Evolutionary conservation across 345 rosid species (phyloP), one percentile per base, ranked within the genome.

Genomic region (Melaleuca quinquenervia): DNA sequence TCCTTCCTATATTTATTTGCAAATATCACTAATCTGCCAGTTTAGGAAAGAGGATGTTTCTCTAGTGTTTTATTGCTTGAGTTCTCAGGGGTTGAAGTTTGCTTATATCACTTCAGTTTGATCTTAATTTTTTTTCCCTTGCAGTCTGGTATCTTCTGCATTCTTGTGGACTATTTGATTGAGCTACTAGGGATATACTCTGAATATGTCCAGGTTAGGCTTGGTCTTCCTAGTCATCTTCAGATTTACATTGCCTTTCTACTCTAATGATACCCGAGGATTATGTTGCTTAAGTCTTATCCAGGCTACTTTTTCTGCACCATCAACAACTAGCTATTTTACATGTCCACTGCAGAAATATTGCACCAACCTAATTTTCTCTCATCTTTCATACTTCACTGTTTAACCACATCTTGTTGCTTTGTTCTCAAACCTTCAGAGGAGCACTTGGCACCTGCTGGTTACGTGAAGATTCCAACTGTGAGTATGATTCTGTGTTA

Each of bases 391-490:
- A 70, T 36, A 70, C 24, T 36, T 70, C 6, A 70, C 24, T 32
- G 78, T 70, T 8, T 70, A 41, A 70, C 48, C 12, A 11, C 78
- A 18, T 70, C 78, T 70, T 70, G 45, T 16, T 70, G 48, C 18
- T 70, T 58, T 58, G 64, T 58, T 26, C 0, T 29, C 3, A 2
- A 58, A 26, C 76, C 24, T 58, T 85, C 91, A 90, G 96, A 95
- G 98, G 95, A 96, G 90, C 99, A 96, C 87, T 86, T 96, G 90
- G 98, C 98, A 88, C 98, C 98, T 84, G 92, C 95, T 53, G 93
- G 93, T 82, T 96, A 92, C 87, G 36, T 93, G 83, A 95, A 96
- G 90, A 94, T 95, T 88, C 98, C 98, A 6, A 95, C 97, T 12
- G 97, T 95, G 70, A 95, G 98, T 58, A 58, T 27, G 16, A 58